Evolutionary conservation across 1,284 basidiomycete genomes (phyloP).

Genomic region (Inonotus obliquus): DNA sequence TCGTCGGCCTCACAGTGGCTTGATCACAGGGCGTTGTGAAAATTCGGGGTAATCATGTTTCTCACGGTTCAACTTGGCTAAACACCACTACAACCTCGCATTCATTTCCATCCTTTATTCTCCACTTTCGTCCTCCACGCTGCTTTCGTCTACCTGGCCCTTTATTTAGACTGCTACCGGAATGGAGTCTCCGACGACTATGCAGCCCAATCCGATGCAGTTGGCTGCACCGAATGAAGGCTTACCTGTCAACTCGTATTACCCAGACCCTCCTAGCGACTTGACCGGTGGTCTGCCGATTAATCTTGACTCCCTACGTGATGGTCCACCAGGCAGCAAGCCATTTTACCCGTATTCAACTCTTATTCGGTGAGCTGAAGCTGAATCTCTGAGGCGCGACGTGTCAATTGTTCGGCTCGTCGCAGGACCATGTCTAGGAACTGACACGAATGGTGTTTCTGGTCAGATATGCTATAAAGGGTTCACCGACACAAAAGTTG

Average conservation of each 20-base stretch:
- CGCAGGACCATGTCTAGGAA: neutral
- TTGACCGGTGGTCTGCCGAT: slow-evolving; percentile 76
- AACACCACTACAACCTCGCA: neutral
- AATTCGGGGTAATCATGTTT: slow-evolving; percentile 2
- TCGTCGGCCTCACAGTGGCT: neutral
- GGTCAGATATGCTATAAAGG: slow-evolving; percentile 77
- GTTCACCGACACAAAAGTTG: slow-evolving; percentile 77
- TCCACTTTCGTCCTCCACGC: neutral
- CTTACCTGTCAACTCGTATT: slow-evolving; percentile 52
- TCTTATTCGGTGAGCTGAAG: slow-evolving; percentile 65
- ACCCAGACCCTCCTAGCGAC: slow-evolving; percentile 65
- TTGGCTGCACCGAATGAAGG: slow-evolving; percentile 15
- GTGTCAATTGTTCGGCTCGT: neutral
- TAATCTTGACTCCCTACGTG: slow-evolving; percentile 75
- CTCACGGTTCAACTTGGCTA: slow-evolving; percentile 7
- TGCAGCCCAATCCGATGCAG: slow-evolving; percentile 8
- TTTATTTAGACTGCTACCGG: neutral
- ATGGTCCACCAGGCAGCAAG: slow-evolving; percentile 78
- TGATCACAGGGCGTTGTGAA: neutral
- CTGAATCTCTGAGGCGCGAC: slow-evolving; percentile 13
- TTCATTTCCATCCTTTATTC: neutral
- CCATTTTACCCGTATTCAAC: slow-evolving; percentile 86
- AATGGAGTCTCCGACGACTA: neutral
- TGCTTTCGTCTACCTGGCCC: neutral
- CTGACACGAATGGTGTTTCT: slow-evolving; percentile 11